These are phyloP conservation scores for Nematocida sp. DNA, from an alignment of 371 early-diverging fungal genomes.

Conservation along the genomic window DNA sequence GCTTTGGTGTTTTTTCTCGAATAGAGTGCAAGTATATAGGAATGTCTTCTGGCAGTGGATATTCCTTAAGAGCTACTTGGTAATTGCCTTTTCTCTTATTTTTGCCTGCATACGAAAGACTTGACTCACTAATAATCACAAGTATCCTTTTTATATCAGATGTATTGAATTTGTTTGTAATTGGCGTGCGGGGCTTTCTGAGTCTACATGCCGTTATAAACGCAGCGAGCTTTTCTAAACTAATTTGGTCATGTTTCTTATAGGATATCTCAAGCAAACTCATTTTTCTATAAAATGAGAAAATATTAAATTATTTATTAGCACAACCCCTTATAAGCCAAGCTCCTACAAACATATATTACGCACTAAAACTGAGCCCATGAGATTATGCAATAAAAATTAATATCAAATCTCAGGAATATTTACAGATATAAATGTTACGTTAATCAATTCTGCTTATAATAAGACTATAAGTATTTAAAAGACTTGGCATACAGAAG, in stretches of 20 bases:
- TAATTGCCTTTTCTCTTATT: not conserved
- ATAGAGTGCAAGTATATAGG: constrained; percentile 9
- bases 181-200: not conserved
- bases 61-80: not conserved
- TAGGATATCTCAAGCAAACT: not conserved
- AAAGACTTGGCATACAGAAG: no score
- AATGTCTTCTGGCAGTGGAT: constrained; percentile 14
- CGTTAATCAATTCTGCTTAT: no score
- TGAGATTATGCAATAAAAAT: no score
- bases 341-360: no score
- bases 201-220: constrained; percentile 12
- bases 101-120: not conserved
- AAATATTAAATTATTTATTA: not conserved
- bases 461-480: no score
- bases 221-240: constrained; percentile 1
- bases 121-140: not conserved
- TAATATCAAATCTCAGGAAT: no score
- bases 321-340: not conserved
- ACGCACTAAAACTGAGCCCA: no score
- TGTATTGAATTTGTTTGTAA: constrained; percentile 4
- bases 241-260: constrained; percentile 11
- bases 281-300: not conserved
- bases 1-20: constrained; percentile 1
- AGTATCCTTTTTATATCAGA: not conserved
- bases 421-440: no score